phyloP scores from a whole-genome alignment of 139 green algal genomes.

The Diplosphaera chodatii region DNA sequence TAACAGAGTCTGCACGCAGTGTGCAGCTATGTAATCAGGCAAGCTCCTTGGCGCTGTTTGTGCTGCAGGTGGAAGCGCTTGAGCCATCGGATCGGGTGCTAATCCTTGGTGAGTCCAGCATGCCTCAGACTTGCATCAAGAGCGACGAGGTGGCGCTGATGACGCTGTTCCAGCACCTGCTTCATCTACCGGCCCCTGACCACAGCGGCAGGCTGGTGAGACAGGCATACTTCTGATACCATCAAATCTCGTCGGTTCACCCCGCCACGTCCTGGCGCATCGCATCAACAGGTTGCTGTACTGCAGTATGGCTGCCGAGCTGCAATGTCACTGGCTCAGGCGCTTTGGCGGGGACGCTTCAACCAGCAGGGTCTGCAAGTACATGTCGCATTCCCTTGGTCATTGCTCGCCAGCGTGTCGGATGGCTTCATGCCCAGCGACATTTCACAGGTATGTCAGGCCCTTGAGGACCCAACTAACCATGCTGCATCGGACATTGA shows the following conservation, averaged over 20 bases:
- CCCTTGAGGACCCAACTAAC: no score
- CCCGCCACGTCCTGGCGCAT: no score
- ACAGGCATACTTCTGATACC: no score
- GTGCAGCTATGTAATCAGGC: no score
- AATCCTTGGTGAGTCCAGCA: conserved; percentile 58
- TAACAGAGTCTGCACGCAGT: no score
- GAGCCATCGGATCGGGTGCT: conserved; percentile 56
- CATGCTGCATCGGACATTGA: neutral
- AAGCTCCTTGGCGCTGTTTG: no score
- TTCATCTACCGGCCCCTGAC: neutral
- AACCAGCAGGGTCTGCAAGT: neutral
- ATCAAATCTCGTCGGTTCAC: no score
- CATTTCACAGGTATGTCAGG: neutral
- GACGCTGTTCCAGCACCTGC: neutral
- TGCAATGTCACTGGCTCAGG: neutral
- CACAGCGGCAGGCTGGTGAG: neutral
- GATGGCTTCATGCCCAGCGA: neutral
- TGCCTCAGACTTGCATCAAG: conserved; percentile 56
- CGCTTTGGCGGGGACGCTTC: neutral
- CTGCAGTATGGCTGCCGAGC: no score
- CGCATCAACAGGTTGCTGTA: no score
- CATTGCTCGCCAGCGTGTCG: neutral
- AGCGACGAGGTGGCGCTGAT: neutral
- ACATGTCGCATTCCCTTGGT: neutral
- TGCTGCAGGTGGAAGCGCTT: conserved; percentile 36